phyloP scores from a whole-genome alignment of 306 rosid genomes.

The Sindora glabra region DNA sequence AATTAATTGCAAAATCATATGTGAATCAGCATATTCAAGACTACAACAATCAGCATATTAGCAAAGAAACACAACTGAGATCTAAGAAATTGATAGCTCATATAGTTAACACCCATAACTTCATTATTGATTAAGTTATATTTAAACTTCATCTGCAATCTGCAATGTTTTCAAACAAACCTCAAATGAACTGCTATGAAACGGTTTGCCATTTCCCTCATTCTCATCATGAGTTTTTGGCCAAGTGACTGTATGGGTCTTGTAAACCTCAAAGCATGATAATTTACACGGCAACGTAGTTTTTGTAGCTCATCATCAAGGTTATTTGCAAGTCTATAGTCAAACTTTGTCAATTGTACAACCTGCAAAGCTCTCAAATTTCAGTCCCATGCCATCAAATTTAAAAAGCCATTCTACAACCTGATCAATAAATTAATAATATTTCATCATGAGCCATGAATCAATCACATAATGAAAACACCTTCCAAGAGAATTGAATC shows the following conservation, averaged over 20 bases:
- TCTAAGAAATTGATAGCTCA: not conserved
- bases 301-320: constrained; percentile 58
- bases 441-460: not conserved
- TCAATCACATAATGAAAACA: not conserved
- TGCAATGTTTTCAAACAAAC: constrained; percentile 25
- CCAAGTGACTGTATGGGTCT: constrained; percentile 60
- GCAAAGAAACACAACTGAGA: not conserved
- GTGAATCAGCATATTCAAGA: constrained; percentile 14
- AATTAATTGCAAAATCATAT: constrained; percentile 5
- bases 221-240: constrained; percentile 48
- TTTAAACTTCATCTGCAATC: not conserved
- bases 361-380: constrained; percentile 35
- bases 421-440: not conserved
- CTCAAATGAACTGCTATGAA: constrained; percentile 90
- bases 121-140: not conserved
- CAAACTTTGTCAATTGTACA: constrained; percentile 80
- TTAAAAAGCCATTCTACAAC: not conserved
- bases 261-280: constrained; percentile 75
- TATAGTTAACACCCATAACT: not conserved
- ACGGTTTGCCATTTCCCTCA: constrained; percentile 62
- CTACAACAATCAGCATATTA: too few species aligned
- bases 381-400: constrained; percentile 9
- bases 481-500: not conserved
- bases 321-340: constrained; percentile 82
- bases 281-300: constrained; percentile 83